Evolutionary conservation across 1,139 yeast genomes (phyloP).

Genomic region (Meyerozyma carpophila): DNA sequence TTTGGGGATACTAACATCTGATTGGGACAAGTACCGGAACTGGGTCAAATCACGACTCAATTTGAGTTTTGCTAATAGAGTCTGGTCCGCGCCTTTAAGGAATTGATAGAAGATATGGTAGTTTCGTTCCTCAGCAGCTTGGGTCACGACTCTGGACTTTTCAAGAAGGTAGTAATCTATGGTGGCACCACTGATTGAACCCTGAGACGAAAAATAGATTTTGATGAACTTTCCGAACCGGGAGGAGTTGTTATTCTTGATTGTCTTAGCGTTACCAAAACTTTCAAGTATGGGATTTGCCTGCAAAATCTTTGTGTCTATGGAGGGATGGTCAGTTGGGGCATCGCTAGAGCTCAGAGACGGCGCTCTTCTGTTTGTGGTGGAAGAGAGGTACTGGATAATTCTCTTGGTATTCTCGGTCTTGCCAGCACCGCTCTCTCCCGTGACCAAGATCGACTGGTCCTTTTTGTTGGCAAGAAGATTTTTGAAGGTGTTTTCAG

Average conservation of each 20-base stretch:
- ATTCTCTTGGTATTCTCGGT: slow-evolving; percentile 97
- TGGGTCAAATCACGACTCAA: slow-evolving; percentile 40
- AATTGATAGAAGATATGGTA: slow-evolving; percentile 92
- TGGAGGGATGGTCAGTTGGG: slow-evolving; percentile 15
- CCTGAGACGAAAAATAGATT: slow-evolving; percentile 64
- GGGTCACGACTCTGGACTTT: slow-evolving; percentile 88
- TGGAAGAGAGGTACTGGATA: slow-evolving; percentile 83
- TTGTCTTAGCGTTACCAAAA: slow-evolving; percentile 96
- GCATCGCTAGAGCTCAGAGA: slow-evolving; percentile 2
- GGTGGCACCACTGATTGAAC: slow-evolving; percentile 79
- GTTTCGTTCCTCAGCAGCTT: slow-evolving; percentile 72
- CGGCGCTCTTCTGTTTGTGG: slow-evolving; percentile 15
- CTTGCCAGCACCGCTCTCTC: slow-evolving; percentile 98
- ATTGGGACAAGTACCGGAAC: slow-evolving; percentile 56
- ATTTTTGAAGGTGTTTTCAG: slow-evolving; percentile 82
- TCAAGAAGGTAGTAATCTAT: slow-evolving; percentile 93
- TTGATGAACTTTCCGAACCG: slow-evolving; percentile 95
- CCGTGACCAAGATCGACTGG: slow-evolving; percentile 92
- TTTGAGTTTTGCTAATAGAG: slow-evolving; percentile 43
- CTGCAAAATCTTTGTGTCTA: slow-evolving; percentile 82
- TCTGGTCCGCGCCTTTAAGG: slow-evolving; percentile 57
- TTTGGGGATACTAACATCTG: slow-evolving; percentile 53
- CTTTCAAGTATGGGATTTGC: slow-evolving; percentile 96
- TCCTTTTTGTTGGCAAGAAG: slow-evolving; percentile 65
- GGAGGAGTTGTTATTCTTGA: slow-evolving; percentile 89